Evolutionary conservation across 2,329 filamentous ascomycete species (phyloP).

Genomic region (Golovinomyces cichoracearum): DNA sequence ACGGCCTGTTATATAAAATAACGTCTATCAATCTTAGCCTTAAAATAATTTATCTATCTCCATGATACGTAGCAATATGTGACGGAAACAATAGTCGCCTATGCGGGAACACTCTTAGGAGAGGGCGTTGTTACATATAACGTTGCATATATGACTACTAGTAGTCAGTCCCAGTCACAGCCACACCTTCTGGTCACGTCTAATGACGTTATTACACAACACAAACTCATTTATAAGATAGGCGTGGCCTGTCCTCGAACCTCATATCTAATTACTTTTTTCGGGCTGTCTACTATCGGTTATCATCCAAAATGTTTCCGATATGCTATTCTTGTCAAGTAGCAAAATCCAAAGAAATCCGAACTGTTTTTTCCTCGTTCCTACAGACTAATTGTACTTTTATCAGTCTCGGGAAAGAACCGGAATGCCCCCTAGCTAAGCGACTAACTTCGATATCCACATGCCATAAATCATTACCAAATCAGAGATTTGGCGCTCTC

Average conservation of each 20-base stretch:
- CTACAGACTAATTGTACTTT: not conserved
- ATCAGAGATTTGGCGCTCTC: not conserved
- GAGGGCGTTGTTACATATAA: too few species aligned
- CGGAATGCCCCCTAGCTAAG: not conserved
- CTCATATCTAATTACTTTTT: not conserved
- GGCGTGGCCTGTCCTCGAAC: not conserved
- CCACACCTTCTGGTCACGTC: too few species aligned
- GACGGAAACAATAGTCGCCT: too few species aligned
- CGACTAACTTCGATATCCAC: not conserved
- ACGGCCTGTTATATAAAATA: too few species aligned
- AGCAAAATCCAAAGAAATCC: not conserved
- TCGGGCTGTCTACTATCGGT: not conserved
- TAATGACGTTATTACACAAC: too few species aligned
- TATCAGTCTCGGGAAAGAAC: not conserved
- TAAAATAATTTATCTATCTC: too few species aligned
- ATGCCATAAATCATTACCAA: not conserved
- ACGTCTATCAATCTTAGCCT: too few species aligned
- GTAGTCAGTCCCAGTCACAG: too few species aligned
- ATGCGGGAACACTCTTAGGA: too few species aligned
- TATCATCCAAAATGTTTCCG: not conserved
- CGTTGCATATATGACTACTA: too few species aligned
- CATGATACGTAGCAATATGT: too few species aligned
- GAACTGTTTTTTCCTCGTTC: not conserved
- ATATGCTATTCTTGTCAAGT: not conserved
- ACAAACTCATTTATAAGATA: not conserved